Base-by-base conservation (phyloP, 2,329 filamentous ascomycete genomes). In the Verticillium dahliae region DNA sequence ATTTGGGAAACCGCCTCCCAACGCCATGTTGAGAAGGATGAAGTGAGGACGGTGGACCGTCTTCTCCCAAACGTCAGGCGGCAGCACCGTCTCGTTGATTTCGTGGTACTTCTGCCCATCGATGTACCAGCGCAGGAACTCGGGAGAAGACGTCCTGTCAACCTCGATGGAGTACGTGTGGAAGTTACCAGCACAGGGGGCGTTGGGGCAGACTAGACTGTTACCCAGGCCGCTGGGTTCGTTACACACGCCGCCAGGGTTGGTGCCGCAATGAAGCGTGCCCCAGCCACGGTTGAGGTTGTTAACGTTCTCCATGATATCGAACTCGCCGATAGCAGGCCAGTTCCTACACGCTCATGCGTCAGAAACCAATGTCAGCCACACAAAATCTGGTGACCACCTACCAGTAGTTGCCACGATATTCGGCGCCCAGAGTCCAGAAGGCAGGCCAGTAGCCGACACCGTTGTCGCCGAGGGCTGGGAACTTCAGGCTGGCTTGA, bases 121-220 rank as follows among this genome's bases (percentile, higher is more conserved):
- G 38, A 79, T 63, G 61, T 74, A 74, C 81, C 82, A 85, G 6
- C 75, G 75, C 13, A 86, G 79, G 15, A 72, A 74, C 74, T 86
- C 73, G 31, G 61, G 60, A 52, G 22, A 6, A 58, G 33, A 60
- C 37, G 66, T 63, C 27, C 73, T 69, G 62, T 78, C 73, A 10
- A 78, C 67, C 59, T 73, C 66, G 27, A 73, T 69, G 1, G 70
- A 62, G 33, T 72, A 62, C 0, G 69, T 70, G 66, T 76, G 69
- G 14, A 75, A 62, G 41, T 55, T 15, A 1, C 64, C 61, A 10
- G 60, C 65, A 13, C 55, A 59, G 1, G 39, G 37, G 6, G 1
- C n/a, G 4, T 33, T 7, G 10, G 62, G 60, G 15, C 62, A 63
- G 3, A 33, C 18, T 7, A 35, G 27, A 22, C 4, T 45, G 39